These are phyloP conservation scores for Hypomyces rosellus DNA, from an alignment of 2,329 filamentous ascomycete species.

Conservation along the genomic window DNA sequence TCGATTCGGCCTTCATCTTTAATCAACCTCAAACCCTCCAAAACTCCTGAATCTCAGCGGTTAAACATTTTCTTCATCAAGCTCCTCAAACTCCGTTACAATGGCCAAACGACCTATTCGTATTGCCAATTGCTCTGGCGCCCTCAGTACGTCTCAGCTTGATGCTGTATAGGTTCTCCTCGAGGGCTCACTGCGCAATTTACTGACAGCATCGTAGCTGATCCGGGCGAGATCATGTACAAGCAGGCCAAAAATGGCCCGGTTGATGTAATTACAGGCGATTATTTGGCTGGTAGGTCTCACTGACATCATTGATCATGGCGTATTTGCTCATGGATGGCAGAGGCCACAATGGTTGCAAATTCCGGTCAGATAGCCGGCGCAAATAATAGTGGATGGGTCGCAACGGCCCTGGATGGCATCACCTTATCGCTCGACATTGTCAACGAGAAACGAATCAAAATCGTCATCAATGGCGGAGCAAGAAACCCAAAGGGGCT, in stretches of 20 bases:
- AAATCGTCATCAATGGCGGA: constrained; percentile 51
- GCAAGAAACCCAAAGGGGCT: constrained; percentile 48
- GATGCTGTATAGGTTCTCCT: background rate
- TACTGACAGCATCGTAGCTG: constrained; percentile 4
- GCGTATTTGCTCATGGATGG: background rate
- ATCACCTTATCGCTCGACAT: constrained; percentile 23
- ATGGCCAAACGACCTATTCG: constrained; percentile 13
- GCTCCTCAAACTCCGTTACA: background rate
- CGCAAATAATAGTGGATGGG: constrained; percentile 14
- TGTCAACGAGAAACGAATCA: constrained; percentile 41
- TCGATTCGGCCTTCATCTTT: too few species aligned
- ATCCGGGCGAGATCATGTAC: constrained; percentile 21
- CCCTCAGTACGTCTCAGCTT: constrained; percentile 12
- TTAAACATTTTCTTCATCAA: too few species aligned
- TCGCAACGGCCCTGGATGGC: constrained; percentile 17
- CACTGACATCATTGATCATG: background rate
- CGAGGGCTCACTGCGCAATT: background rate
- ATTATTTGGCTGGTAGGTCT: constrained; percentile 40
- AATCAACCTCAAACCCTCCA: too few species aligned
- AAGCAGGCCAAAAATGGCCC: constrained; percentile 24
- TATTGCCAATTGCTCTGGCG: constrained; percentile 22
- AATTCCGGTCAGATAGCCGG: constrained; percentile 11
- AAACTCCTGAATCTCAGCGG: too few species aligned
- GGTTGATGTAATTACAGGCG: constrained; percentile 46
- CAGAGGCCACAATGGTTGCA: constrained; percentile 23